Evolutionary conservation across 176 grass and related monocot genomes (phyloP).

Genomic region (Musa acuminata): DNA sequence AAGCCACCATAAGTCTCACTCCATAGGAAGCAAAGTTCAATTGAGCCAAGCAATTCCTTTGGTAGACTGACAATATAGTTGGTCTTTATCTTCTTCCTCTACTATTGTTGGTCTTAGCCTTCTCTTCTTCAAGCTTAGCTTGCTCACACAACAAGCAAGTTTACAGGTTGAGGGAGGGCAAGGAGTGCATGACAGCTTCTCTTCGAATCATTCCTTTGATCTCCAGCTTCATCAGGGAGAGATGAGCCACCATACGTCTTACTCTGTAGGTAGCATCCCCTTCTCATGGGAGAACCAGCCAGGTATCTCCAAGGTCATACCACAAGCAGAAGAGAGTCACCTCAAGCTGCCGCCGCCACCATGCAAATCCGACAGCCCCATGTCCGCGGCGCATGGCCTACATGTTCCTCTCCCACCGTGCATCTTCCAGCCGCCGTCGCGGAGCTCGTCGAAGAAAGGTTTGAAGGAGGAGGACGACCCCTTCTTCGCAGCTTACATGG

Average conservation of each 20-base stretch:
- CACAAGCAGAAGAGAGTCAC: background rate
- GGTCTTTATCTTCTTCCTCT: background rate
- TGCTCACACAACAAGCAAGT: too few relatives aligned
- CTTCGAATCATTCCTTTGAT: too few relatives aligned
- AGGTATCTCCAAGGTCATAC: slow-evolving; percentile 17
- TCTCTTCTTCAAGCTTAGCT: too few relatives aligned
- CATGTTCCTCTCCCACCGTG: slow-evolving; percentile 33
- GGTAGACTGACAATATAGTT: too few relatives aligned
- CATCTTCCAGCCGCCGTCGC: slow-evolving; percentile 17
- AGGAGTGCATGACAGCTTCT: too few relatives aligned
- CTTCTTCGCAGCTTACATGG: slow-evolving; percentile 36
- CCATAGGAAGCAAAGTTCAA: background rate
- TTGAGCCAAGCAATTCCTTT: background rate
- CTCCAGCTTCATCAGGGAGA: background rate
- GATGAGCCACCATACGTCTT: slow-evolving; percentile 23
- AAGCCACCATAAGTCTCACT: background rate
- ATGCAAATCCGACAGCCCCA: too few relatives aligned
- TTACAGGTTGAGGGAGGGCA: too few relatives aligned
- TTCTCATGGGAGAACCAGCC: slow-evolving; percentile 49
- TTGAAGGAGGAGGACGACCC: slow-evolving; percentile 22
- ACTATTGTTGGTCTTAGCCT: too few relatives aligned
- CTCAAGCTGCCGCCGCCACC: slow-evolving; percentile 4
- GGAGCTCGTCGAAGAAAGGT: slow-evolving; percentile 14
- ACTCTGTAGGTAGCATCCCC: slow-evolving; percentile 15
- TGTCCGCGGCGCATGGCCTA: slow-evolving; percentile 5